Percentiles rank a stretch among this genome's conserved stretches.
Evolutionary conservation across 768 basidiomycete species (phyloP).

Genomic region (Suillus sp.): DNA sequence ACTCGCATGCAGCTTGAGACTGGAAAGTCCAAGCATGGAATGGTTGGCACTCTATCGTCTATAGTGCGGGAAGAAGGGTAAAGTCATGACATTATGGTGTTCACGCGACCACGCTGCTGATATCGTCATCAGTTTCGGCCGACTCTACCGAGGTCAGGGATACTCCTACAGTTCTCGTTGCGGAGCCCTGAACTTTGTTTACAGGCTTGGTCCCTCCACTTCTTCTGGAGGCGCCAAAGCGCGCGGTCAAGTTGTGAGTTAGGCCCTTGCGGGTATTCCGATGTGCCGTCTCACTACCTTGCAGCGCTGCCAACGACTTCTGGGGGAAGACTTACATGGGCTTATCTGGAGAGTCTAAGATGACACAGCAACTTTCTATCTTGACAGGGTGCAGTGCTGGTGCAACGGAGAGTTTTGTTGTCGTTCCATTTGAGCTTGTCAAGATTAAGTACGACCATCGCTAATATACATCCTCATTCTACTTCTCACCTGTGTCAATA

Average conservation of each 20-base stretch:
- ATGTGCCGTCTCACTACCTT: constrained; percentile 13
- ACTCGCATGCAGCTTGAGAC: constrained; percentile 98
- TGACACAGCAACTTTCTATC: constrained; percentile 87
- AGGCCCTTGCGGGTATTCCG: background rate
- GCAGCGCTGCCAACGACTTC: constrained; percentile 86
- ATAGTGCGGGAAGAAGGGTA: constrained; percentile 94
- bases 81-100: constrained; percentile 24
- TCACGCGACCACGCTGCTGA: constrained; percentile 23
- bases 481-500: constrained; percentile 26
- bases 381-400: constrained; percentile 93
- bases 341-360: constrained; percentile 70
- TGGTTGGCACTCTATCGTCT: constrained; percentile 78
- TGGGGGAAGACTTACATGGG: constrained; percentile 85
- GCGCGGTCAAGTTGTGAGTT: constrained; percentile 91
- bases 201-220: constrained; percentile 92
- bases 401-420: constrained; percentile 92
- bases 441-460: constrained; percentile 66
- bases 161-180: constrained; percentile 2
- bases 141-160: constrained; percentile 80
- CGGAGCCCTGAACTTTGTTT: background rate
- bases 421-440: constrained; percentile 96
- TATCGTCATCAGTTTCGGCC: constrained; percentile 55
- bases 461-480: constrained; percentile 24
- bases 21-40: constrained; percentile 71
- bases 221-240: constrained; percentile 95